Evolutionary conservation across 345 rosid genomes (phyloP).

Genomic region (Balakata baccata): DNA sequence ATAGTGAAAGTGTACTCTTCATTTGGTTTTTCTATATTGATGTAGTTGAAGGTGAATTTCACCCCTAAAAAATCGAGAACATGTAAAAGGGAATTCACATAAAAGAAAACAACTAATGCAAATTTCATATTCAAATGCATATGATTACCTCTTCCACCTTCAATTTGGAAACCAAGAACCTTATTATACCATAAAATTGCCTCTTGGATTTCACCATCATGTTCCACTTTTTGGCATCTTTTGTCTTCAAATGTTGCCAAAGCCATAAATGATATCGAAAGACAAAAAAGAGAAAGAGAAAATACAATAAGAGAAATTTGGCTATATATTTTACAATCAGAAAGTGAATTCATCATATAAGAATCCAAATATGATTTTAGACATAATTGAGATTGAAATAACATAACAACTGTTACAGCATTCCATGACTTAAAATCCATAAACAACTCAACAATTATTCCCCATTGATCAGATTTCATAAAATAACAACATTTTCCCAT

Average conservation of each 20-base stretch:
- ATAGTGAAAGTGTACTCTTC: constrained; percentile 54
- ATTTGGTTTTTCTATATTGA: constrained; percentile 46
- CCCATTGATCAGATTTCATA: neutral
- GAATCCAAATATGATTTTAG: neutral
- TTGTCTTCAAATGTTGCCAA: constrained; percentile 45
- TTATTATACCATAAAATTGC: constrained; percentile 78
- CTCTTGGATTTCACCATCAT: constrained; percentile 48
- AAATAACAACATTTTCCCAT: neutral
- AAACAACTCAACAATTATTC: neutral
- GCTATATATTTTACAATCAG: neutral
- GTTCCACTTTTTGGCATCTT: constrained; percentile 38
- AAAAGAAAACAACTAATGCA: neutral
- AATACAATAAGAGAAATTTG: constrained; percentile 6
- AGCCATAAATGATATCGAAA: constrained; percentile 28
- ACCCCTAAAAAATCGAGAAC: constrained; percentile 52
- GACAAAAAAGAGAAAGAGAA: neutral
- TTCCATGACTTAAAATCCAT: neutral
- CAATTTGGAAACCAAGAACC: constrained; percentile 71
- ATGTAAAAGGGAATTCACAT: constrained; percentile 1
- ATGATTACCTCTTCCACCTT: constrained; percentile 77
- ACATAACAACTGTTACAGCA: neutral
- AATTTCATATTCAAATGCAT: neutral
- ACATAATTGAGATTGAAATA: neutral
- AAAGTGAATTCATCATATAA: too few relatives aligned
- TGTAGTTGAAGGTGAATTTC: constrained; percentile 65